A percentile compares a stretch with the other conserved stretches of the same genome.
Conservation (phyloP, 2,329 filamentous ascomycete genomes). For the Lojkania enalia region DNA sequence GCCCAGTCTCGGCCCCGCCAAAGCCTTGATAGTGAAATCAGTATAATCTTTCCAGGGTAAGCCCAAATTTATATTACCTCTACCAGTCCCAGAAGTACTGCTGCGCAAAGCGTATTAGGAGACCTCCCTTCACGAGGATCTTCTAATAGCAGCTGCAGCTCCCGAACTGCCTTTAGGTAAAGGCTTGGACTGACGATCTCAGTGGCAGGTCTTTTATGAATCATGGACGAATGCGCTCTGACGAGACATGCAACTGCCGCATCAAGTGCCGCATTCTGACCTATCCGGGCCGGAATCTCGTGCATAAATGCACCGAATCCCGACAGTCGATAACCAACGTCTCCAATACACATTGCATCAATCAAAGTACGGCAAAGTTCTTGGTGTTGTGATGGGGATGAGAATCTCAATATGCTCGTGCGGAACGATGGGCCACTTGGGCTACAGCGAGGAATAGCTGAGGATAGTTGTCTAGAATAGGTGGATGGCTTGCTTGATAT, state of each 20-base stretch:
- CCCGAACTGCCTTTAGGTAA: constrained; percentile 37
- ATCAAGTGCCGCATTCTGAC: constrained; percentile 36
- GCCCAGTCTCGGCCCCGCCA: constrained; percentile 34
- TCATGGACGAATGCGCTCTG: constrained; percentile 30
- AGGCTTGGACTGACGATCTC: constrained; percentile 32
- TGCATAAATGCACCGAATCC: constrained; percentile 37
- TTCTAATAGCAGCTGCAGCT: constrained; percentile 31
- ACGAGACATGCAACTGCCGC: constrained; percentile 36
- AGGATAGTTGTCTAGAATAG: constrained; percentile 9
- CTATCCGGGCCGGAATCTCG: constrained; percentile 35
- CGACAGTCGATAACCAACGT: constrained; percentile 34
- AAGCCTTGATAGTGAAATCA: constrained; percentile 23
- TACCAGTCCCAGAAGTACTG: constrained; percentile 36
- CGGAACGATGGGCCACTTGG: constrained; percentile 19
- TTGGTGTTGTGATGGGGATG: constrained; percentile 31
- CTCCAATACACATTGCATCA: constrained; percentile 28
- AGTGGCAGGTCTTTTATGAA: constrained; percentile 25
- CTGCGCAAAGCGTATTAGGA: constrained; percentile 39
- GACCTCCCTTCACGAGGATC: constrained; percentile 34
- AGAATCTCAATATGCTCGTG: constrained; percentile 23
- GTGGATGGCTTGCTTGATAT: constrained; percentile 20
- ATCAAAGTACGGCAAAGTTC: constrained; percentile 34
- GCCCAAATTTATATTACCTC: constrained; percentile 22
- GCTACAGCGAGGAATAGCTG: constrained; percentile 8
- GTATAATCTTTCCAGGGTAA: background rate